Evolutionary conservation across 352 stramenopile species (phyloP), one percentile per base, ranked within the genome.

Genomic region (Globisporangium recalcitrans): DNA sequence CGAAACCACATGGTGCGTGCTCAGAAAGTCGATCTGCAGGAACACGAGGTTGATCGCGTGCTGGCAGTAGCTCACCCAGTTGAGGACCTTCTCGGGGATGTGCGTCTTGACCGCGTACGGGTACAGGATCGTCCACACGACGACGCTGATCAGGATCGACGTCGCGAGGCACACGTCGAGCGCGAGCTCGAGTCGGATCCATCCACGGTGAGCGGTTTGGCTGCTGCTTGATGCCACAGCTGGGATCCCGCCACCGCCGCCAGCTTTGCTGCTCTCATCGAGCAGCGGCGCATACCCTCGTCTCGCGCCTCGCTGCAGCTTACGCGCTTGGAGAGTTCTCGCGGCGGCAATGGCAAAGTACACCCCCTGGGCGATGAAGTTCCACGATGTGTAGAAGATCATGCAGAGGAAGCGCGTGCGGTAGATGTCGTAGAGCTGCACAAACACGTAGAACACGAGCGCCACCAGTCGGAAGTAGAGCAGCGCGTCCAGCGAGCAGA

Each of bases 381-480:
- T 94, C 85, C 85, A 94, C n/a, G 80, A 90, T 42, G 85, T 94
- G 70, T 90, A 94, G 64, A 94, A 91, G 52, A 65, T 64, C 53
- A 92, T 60, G 48, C 85, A 90, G 34, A 67, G 66, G 32, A 64
- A 65, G 10, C 52, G 31, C 16, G 85, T 82, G 46, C 81, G 77
- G 44, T 77, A 78, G 4, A 90, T 29, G 59, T 94, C 80, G 69
- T 74, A 85, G 22, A 77, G 24, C 58, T 90, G 80, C 29, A 91
- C 60, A 32, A 78, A 22, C 0, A 77, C 46, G 62, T 87, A 92
- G 63, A 90, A 92, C 3, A 56, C 67, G 10, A 67, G 52, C n/a
- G 67, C 69, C 2, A 44, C 42, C 0, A 68, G 47, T 19, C 82
- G 65, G 53, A 77, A 92, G 13, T 40, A 63, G 19, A 87, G 16